phyloP scores from a whole-genome alignment of 2,329 filamentous ascomycete genomes.

The Sporothrix variecibatus region DNA sequence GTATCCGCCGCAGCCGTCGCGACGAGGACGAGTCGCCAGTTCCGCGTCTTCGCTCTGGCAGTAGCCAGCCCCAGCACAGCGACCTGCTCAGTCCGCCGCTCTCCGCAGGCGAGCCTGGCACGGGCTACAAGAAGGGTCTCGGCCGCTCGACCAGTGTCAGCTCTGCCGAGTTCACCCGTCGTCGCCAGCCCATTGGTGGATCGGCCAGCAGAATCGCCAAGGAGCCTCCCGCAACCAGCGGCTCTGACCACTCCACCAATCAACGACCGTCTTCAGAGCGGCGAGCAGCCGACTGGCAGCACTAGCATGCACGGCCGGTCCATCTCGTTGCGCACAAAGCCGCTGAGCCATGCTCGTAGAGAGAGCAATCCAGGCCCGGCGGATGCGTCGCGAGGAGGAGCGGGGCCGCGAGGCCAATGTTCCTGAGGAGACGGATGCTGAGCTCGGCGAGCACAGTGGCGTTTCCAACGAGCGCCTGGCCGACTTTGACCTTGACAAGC shows the following conservation, averaged over 20 bases:
- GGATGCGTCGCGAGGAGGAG: slow-evolving; percentile 59
- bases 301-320: slow-evolving; percentile 52
- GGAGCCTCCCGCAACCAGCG: slow-evolving; percentile 73
- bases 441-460: slow-evolving; percentile 65
- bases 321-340: slow-evolving; percentile 75
- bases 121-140: slow-evolving; percentile 67
- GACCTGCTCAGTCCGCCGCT: slow-evolving; percentile 76
- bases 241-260: slow-evolving; percentile 73
- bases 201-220: slow-evolving; percentile 49
- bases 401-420: slow-evolving; percentile 70
- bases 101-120: slow-evolving; percentile 57
- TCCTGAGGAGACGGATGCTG: slow-evolving; percentile 86
- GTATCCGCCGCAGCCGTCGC: slow-evolving; percentile 65
- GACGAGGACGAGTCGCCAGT: slow-evolving; percentile 54
- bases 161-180: slow-evolving; percentile 76
- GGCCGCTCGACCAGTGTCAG: slow-evolving; percentile 91
- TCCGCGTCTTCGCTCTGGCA: slow-evolving; percentile 55
- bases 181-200: slow-evolving; percentile 46
- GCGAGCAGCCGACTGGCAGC: slow-evolving; percentile 51
- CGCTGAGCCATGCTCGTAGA: slow-evolving; percentile 81
- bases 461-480: slow-evolving; percentile 62
- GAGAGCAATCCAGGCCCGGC: slow-evolving; percentile 92
- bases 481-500: slow-evolving; percentile 80
- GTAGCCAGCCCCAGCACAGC: slow-evolving; percentile 70
- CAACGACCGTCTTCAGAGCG: slow-evolving; percentile 54